These are phyloP conservation scores for Periconia sp. DNA, from an alignment of 2,329 filamentous ascomycete genomes.

Conservation along the genomic window DNA sequence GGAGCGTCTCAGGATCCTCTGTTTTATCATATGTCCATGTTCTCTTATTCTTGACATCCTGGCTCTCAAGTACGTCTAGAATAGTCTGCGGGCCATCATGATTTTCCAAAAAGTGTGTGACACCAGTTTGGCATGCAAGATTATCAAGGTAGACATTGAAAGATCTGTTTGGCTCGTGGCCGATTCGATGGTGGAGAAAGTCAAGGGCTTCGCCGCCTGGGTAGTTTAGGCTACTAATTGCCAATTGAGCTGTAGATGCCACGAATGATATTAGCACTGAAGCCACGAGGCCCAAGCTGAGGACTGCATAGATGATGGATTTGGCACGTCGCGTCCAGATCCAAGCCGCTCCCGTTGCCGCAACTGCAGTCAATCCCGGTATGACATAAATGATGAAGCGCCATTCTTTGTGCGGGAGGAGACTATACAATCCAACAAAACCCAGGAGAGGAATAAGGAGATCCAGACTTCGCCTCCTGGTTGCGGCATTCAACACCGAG, in stretches of 20 bases:
- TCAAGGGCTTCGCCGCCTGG: slow-evolving; percentile 82
- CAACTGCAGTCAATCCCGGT: slow-evolving; percentile 78
- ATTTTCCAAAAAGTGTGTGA: slow-evolving; percentile 62
- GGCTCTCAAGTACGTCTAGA: slow-evolving; percentile 29
- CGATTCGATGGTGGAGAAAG: slow-evolving; percentile 44
- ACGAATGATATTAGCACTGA: slow-evolving; percentile 68
- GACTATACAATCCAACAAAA: slow-evolving; percentile 81
- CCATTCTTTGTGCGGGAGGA: slow-evolving; percentile 94
- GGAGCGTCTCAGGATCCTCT: slow-evolving; percentile 55
- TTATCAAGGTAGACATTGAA: slow-evolving; percentile 63
- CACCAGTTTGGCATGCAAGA: slow-evolving; percentile 67
- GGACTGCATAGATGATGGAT: slow-evolving; percentile 60
- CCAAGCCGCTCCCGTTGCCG: slow-evolving; percentile 73
- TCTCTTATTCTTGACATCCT: slow-evolving; percentile 21
- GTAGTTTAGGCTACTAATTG: slow-evolving; percentile 88
- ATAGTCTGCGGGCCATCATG: slow-evolving; percentile 37
- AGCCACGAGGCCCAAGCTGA: slow-evolving; percentile 61
- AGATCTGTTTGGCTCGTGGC: slow-evolving; percentile 11
- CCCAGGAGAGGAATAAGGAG: slow-evolving; percentile 69
- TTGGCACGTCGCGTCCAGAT: slow-evolving; percentile 69
- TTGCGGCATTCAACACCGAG: slow-evolving; percentile 57
- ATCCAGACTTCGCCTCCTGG: slow-evolving; percentile 52
- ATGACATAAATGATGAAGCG: slow-evolving; percentile 92
- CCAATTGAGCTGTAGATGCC: slow-evolving; percentile 70
- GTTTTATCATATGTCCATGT: slow-evolving; percentile 67